Evolutionary conservation across 2,329 filamentous ascomycete species (phyloP).

Genomic region (Arachnomyces sp.): DNA sequence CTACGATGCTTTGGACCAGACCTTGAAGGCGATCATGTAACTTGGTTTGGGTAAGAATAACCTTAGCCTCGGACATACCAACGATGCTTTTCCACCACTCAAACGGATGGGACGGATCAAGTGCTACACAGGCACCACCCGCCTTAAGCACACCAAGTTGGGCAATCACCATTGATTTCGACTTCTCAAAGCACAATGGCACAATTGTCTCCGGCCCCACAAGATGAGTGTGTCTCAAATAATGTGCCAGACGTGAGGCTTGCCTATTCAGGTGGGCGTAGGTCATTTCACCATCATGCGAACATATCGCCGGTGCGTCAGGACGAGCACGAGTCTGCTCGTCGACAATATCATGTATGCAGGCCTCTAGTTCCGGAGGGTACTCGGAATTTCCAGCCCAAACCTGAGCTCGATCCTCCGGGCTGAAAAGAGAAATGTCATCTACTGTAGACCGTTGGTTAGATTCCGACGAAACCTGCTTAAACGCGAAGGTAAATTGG

Average conservation of each 20-base stretch:
- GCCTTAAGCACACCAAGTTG: slow-evolving; percentile 36
- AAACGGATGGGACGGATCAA: slow-evolving; percentile 33
- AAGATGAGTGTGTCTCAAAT: slow-evolving; percentile 27
- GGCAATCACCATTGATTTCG: slow-evolving; percentile 37
- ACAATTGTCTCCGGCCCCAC: slow-evolving; percentile 32
- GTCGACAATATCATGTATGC: slow-evolving; percentile 44
- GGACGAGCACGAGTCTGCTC: slow-evolving; percentile 32
- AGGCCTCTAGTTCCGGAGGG: slow-evolving; percentile 33
- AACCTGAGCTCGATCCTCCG: slow-evolving; percentile 35
- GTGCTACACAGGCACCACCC: slow-evolving; percentile 35
- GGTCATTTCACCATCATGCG: slow-evolving; percentile 43
- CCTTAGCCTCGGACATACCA: slow-evolving; percentile 23
- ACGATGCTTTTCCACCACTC: slow-evolving; percentile 28
- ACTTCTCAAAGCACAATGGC: slow-evolving; percentile 37
- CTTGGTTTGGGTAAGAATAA: slow-evolving; percentile 27
- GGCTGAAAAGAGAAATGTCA: slow-evolving; percentile 26
- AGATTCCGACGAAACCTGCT: slow-evolving; percentile 24
- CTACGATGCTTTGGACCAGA: slow-evolving; percentile 21
- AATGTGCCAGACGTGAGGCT: slow-evolving; percentile 29
- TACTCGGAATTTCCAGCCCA: slow-evolving; percentile 42
- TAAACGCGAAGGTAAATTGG: neutral
- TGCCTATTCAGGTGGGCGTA: slow-evolving; percentile 31
- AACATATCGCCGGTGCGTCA: slow-evolving; percentile 38
- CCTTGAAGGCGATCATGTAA: slow-evolving; percentile 15
- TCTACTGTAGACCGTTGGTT: slow-evolving; percentile 22